Evolutionary conservation across 106 monocot genomes (phyloP), one percentile per base, ranked within the genome.

Genomic region (Amphibolis antarctica): DNA sequence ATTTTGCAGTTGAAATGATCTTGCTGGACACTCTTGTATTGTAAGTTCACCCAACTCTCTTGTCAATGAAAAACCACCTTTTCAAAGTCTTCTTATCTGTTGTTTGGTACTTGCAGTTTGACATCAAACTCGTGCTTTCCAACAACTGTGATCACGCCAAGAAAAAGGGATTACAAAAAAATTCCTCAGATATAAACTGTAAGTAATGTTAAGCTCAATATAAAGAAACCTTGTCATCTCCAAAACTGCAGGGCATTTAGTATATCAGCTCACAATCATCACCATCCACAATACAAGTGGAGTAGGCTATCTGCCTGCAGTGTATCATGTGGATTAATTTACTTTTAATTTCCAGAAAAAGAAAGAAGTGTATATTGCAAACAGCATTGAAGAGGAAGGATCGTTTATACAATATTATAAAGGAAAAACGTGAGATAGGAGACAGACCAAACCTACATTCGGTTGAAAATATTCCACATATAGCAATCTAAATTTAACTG

Each of bases 51-150:
- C 90, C 89, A 70, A 86, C 86, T 53, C 80, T 82, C 43, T 98
- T 98, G 56, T 98, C 90, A 66, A 98, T 98, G 82, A 91, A 91
- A 66, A 98, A 91, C 90, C 90, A 98, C 86, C 80, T 84, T 64
- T 87, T 98, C 43, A 87, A 67, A 48, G 78, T 91, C 61, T 87
- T 90, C 75, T 91, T 91, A 78, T 98, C 82, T 66, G 63, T 91
- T 74, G 78, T 80, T 60, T 81, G 80, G 67, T 70, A 76, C 45
- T 53, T 53, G 60, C 82, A 70, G 87, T 82, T 79, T 84, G 87
- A 84, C 70, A 83, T 85, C 36, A 27, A 56, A 31, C 64, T 51
- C 77, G 75, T 73, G 83, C 58, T 59, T 79, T 58, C 83, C 86
- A 82, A 61, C 28, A 11, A 42, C 23, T 6, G 25, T 17, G 24